Evolutionary conservation across 495 filamentous ascomycete genomes (phyloP).

Genomic region (Hypoxylon crocopeplum): DNA sequence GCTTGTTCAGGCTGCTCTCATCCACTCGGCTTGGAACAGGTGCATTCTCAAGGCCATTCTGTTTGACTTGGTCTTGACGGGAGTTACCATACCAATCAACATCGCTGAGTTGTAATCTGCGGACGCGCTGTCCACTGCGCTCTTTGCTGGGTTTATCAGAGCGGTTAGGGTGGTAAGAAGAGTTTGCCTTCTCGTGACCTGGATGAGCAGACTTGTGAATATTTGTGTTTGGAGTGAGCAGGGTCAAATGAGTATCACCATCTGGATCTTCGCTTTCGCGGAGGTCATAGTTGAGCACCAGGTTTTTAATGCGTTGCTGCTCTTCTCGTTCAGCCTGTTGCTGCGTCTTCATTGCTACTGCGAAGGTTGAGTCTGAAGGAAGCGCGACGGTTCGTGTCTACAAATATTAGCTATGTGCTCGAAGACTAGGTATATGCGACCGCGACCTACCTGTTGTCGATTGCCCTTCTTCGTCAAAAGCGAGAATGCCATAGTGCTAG

Average conservation of each 20-base stretch:
- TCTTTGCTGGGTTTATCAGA: slow-evolving; percentile 74
- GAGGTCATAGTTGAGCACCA: slow-evolving; percentile 95
- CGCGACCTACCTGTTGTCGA: slow-evolving; percentile 76
- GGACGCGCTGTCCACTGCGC: slow-evolving; percentile 79
- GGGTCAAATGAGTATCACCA: slow-evolving; percentile 63
- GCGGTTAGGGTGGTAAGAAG: slow-evolving; percentile 56
- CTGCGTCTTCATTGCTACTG: slow-evolving; percentile 92
- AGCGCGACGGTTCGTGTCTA: slow-evolving; percentile 94
- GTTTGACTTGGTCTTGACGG: slow-evolving; percentile 27
- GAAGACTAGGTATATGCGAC: background rate
- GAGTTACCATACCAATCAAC: slow-evolving; percentile 85
- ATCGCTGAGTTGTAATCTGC: slow-evolving; percentile 93
- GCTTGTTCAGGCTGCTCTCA: slow-evolving; percentile 36
- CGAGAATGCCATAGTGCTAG: slow-evolving; percentile 84
- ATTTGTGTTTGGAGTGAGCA: slow-evolving; percentile 49
- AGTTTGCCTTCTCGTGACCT: slow-evolving; percentile 56
- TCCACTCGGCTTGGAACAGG: slow-evolving; percentile 25
- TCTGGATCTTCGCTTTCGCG: slow-evolving; percentile 76
- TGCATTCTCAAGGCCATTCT: slow-evolving; percentile 16
- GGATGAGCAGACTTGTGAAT: slow-evolving; percentile 49
- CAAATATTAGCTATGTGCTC: slow-evolving; percentile 15
- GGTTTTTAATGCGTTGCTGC: slow-evolving; percentile 95
- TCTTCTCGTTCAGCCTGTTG: slow-evolving; percentile 95
- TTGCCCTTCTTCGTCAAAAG: slow-evolving; percentile 96
- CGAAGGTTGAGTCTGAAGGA: slow-evolving; percentile 93